Conservation (phyloP, 2,329 filamentous ascomycete species). For the Teratosphaeria nubilosa region DNA sequence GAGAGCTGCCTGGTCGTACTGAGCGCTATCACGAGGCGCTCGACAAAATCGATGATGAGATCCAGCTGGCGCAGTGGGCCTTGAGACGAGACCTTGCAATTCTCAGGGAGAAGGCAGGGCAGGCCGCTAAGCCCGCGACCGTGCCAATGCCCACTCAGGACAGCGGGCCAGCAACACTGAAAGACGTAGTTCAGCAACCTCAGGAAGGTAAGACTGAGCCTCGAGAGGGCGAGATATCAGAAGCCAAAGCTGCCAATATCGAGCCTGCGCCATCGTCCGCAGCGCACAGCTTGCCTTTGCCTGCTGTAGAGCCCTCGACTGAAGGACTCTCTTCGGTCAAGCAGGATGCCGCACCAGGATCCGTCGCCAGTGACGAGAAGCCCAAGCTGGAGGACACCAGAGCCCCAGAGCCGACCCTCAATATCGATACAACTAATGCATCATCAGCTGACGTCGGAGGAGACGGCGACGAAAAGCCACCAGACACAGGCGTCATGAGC, state of each 20-base stretch:
- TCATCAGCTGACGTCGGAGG: constrained; percentile 2
- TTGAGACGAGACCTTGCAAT: constrained; percentile 27
- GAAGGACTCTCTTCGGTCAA: not conserved
- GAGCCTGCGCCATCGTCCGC: not conserved
- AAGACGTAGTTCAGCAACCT: not conserved
- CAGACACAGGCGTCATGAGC: constrained; percentile 15
- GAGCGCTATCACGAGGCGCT: constrained; percentile 40
- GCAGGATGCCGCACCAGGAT: not conserved
- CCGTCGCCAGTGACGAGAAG: not conserved
- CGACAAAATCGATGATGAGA: constrained; percentile 40
- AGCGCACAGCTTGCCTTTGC: not conserved
- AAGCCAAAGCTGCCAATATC: not conserved
- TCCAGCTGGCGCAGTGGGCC: constrained; percentile 26
- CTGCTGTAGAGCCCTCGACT: not conserved
- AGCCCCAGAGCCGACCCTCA: constrained; percentile 4
- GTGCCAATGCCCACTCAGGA: not conserved
- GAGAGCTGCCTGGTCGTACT: constrained; percentile 30
- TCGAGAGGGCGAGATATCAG: not conserved
- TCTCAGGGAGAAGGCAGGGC: constrained; percentile 14
- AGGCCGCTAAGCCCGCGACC: not conserved
- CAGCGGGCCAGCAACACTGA: not conserved
- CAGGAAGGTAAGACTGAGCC: not conserved
- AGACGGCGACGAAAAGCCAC: constrained; percentile 15
- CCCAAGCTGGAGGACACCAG: not conserved
- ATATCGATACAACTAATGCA: constrained; percentile 8